Base-by-base conservation (phyloP, 768 basidiomycete species). In the Guyanaporus albipodus region DNA sequence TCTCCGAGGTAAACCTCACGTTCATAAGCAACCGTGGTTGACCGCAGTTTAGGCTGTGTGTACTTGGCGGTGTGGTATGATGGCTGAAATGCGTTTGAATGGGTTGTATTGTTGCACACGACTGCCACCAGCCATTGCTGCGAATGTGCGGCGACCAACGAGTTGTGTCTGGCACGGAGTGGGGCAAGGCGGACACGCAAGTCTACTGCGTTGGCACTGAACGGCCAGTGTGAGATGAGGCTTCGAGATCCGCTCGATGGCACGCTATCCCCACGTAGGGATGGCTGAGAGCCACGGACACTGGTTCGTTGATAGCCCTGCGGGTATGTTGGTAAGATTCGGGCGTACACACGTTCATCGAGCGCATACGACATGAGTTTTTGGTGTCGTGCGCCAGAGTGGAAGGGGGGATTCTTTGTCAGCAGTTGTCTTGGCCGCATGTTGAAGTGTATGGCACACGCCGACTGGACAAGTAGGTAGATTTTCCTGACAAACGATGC, bases 211-310 rank as follows among this genome's bases (percentile, higher is more conserved):
- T 36, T 26, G 23, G 28, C 31, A 27, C 49, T 22, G 57, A 40
- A 32, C 29, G 19, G 40, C 14, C 17, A 9, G 33, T 21, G n/a
- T 11, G 6, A 26, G 42, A 33, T 22, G 26, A n/a, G 7, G 31
- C 49, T 48, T 47, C 41, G 22, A 58, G 54, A 48, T 62, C 57
- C 49, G 44, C 46, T 14, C 31, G 54, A 59, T 48, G 48, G 41
- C 15, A 40, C 32, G 34, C 12, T 38, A 4, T 18, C 39, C 39
- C 26, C 38, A 48, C 32, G 50, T 11, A 14, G 36, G n/a, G n/a
- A n/a, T 4, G 32, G 21, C 17, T 26, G n/a, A 46, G 46, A 42
- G 34, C 28, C 38, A 27, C 23, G 27, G 52, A 31, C 52, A 52
- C 57, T 29, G 50, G 52, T 52, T 48, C 23, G 31, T 33, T 42